Conservation (phyloP, 441 rosid genomes). For the Manihot esculenta region DNA sequence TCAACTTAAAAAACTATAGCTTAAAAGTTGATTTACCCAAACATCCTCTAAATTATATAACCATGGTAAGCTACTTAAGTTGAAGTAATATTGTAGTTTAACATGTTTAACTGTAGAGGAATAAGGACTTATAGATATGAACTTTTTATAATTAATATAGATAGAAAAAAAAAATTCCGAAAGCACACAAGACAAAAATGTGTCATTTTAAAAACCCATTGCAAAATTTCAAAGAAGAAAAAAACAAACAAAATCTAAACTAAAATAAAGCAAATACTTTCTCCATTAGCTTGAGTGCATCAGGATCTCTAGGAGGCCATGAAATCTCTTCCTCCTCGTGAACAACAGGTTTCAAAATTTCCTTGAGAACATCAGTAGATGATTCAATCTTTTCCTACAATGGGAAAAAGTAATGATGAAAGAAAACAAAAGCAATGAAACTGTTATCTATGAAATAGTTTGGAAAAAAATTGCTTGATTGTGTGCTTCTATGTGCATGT, state of each 20-base stretch:
- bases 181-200: not conserved
- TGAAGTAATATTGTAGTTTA: not conserved
- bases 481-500: not conserved
- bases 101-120: not conserved
- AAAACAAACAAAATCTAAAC: not conserved
- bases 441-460: not conserved
- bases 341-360: conserved; percentile 64
- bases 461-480: not conserved
- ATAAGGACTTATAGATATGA: not conserved
- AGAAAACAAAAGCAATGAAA: conserved; percentile 11
- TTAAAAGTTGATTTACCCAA: no score
- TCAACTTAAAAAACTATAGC: no score
- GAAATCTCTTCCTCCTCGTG: conserved; percentile 61
- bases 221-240: not conserved
- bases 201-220: not conserved
- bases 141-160: not conserved
- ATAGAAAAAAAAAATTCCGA: not conserved
- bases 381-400: conserved; percentile 81
- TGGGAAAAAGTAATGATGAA: conserved; percentile 7
- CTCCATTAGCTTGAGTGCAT: conserved; percentile 70
- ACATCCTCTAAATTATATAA: not conserved
- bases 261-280: conserved; percentile 34
- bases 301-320: conserved; percentile 90
- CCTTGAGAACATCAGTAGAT: conserved; percentile 82
- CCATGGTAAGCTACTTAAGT: not conserved